Base-by-base conservation (phyloP, 208 protist genomes). In the Strigomonas galati region DNA sequence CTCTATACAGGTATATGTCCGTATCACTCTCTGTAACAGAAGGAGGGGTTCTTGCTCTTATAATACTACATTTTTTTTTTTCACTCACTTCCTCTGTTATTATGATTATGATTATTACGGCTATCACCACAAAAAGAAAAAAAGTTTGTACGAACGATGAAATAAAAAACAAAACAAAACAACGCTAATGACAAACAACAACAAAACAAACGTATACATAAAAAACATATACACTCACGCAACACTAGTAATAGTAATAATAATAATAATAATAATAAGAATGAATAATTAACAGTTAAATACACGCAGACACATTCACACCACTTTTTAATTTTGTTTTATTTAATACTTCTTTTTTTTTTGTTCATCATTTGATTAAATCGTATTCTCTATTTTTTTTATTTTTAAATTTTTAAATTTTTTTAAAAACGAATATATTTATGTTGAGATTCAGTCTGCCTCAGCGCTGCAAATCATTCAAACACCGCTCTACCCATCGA, bases 401-500 rank as follows among this genome's bases (percentile, higher is more conserved):
- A 58, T 43, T 58, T 31, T 28, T 55, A 28, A 48, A 28, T n/a
- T 58, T 24, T 1, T 4, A 1, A 46, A 17, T 0, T 15, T 30
- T 19, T 40, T 19, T 19, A 27, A 28, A 15, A 63, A 35, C 63
- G 12, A 46, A 26, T n/a, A 53, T 35, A 1, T 14, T 57, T 14
- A 44, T 23, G 19, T 51, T 55, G 43, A 10, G 26, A 5, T 23
- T 32, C 35, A 12, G 26, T 10, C 21, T 23, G 80, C 74, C 86
- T 14, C 67, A 62, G 17, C 53, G 60, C 51, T 84, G 30, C 21
- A 92, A 68, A 26, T 82, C 60, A 7, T 74, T 46, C 1, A 95
- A 77, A 59, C 92, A 81, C 27, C 66, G 79, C 31, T 62, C 56
- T 28, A 89, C 80, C 89, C 89, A 95, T 44, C 74, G 51, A 35